A percentile compares a stretch with the other conserved stretches of the same genome.
Conservation (phyloP, 2,329 filamentous ascomycete species). For the Talaromyces pinophilus region DNA sequence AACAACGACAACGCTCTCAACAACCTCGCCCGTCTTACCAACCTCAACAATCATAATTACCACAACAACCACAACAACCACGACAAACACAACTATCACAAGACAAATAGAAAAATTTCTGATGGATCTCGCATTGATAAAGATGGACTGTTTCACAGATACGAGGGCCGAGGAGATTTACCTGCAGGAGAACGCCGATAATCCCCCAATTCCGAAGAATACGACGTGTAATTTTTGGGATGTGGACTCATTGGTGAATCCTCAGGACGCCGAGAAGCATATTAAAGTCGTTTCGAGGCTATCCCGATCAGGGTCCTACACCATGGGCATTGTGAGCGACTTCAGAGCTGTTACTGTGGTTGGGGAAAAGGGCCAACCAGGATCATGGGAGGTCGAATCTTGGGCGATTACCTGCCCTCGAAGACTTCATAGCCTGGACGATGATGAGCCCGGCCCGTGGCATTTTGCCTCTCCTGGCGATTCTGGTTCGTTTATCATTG, state of each 20-base stretch:
- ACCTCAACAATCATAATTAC: no score
- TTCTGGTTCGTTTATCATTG: conserved; percentile 14
- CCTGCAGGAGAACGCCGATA: background rate
- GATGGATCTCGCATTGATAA: conserved; percentile 13
- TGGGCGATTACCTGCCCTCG: background rate
- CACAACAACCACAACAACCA: no score
- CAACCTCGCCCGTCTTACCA: no score
- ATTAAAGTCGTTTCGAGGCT: background rate
- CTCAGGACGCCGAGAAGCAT: background rate
- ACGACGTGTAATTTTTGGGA: conserved; percentile 2
- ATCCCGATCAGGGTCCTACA: background rate
- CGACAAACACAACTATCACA: no score
- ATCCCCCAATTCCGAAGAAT: background rate
- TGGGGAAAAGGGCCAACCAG: no score
- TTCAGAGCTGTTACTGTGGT: background rate
- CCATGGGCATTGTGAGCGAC: background rate
- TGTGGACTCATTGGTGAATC: background rate
- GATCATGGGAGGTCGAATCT: background rate
- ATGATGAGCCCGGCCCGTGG: no score
- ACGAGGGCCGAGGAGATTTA: background rate
- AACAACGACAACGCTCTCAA: no score
- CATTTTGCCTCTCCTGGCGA: background rate
- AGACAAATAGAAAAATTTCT: background rate
- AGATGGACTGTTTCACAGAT: background rate
- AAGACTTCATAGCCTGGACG: no score